A percentile compares a stretch with the other conserved stretches of the same genome.
phyloP scores from a whole-genome alignment of 192 early-diverging fungal species.

The Thamnidium elegans region DNA sequence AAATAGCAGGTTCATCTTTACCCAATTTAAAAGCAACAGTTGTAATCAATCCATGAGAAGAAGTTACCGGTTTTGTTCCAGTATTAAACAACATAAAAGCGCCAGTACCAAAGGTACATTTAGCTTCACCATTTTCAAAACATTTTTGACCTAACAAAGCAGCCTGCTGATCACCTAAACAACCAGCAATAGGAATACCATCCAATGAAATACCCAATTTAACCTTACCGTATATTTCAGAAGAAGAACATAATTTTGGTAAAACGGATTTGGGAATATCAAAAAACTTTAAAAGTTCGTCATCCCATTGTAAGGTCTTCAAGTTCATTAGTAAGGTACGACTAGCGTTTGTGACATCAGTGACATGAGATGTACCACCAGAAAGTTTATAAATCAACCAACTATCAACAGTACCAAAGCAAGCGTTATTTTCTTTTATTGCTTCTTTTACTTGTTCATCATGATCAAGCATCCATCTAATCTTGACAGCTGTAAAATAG shows the following conservation, averaged over 20 bases:
- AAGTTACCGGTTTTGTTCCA: conserved; percentile 69
- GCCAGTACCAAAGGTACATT: conserved; percentile 96
- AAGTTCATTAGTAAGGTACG: conserved; percentile 95
- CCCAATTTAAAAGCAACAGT: conserved; percentile 92
- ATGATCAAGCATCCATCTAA: conserved; percentile 90
- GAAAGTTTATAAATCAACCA: conserved; percentile 95
- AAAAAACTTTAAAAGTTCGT: conserved; percentile 71
- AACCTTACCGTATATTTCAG: conserved; percentile 73
- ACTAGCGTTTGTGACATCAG: conserved; percentile 92
- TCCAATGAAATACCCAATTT: conserved; percentile 49
- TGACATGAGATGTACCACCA: conserved; percentile 72
- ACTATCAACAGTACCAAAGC: conserved; percentile 90
- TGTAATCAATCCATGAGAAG: conserved; percentile 82
- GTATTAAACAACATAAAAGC: conserved; percentile 97
- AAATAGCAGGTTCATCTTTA: conserved; percentile 54
- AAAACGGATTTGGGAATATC: conserved; percentile 52
- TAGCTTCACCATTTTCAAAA: conserved; percentile 77
- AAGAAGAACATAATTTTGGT: conserved; percentile 78
- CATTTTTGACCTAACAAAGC: conserved; percentile 92
- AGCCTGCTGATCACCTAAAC: conserved; percentile 93
- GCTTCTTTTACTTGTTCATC: conserved; percentile 65
- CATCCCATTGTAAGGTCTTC: conserved; percentile 74
- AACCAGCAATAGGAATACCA: conserved; percentile 79
- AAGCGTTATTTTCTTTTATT: conserved; percentile 62
- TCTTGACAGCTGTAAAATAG: conserved; percentile 90